Percentiles rank a stretch among this genome's conserved stretches.
Conservation (phyloP, 1,284 basidiomycete species). For the Takashimella tepidaria region DNA sequence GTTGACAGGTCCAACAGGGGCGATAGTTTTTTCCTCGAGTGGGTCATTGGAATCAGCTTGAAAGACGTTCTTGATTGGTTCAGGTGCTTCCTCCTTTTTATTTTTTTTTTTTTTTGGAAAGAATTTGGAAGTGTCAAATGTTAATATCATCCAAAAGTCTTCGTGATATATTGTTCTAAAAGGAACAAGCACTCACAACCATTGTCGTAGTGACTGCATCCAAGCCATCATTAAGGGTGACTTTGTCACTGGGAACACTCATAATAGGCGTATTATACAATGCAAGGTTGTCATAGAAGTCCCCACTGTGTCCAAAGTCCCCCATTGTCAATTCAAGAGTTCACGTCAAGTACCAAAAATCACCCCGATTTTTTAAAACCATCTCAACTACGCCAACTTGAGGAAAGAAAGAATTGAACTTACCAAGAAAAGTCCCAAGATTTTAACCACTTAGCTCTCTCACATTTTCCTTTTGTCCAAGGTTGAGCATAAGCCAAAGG, state of each 20-base stretch:
- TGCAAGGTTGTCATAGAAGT: slow-evolving; percentile 39
- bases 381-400: too few species aligned
- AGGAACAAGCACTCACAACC: slow-evolving; percentile 26
- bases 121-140: background rate
- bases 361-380: too few species aligned
- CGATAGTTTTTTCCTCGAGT: slow-evolving; percentile 44
- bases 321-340: background rate
- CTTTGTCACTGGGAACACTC: slow-evolving; percentile 19
- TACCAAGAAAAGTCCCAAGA: slow-evolving; percentile 96
- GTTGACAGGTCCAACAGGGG: slow-evolving; percentile 35
- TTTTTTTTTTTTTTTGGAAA: too few species aligned
- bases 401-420: slow-evolving; percentile 26
- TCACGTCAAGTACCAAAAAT: too few species aligned
- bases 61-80: slow-evolving; percentile 46
- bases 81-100: slow-evolving; percentile 44
- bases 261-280: slow-evolving; percentile 24
- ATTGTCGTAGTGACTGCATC: slow-evolving; percentile 25
- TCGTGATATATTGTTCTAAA: too few species aligned
- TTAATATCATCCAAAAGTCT: too few species aligned
- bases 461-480: slow-evolving; percentile 81
- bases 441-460: slow-evolving; percentile 74
- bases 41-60: slow-evolving; percentile 30
- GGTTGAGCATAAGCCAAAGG: slow-evolving; percentile 77
- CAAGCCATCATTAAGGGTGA: slow-evolving; percentile 19
- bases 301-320: slow-evolving; percentile 25